Conservation (phyloP, 257 asterid species). For the Lycium barbarum region DNA sequence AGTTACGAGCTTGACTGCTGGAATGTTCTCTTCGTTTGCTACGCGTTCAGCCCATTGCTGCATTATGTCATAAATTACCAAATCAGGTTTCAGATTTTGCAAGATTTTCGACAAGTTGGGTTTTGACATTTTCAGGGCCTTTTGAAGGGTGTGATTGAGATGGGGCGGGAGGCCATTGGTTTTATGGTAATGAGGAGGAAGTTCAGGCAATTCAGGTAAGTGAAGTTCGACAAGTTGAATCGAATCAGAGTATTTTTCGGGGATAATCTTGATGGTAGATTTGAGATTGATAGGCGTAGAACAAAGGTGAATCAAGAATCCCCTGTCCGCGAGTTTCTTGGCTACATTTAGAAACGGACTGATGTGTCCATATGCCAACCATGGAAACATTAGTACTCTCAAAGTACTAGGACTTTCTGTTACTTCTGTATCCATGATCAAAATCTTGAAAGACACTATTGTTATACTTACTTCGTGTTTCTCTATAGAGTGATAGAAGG, state of each 20-base stretch:
- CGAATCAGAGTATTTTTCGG: constrained; percentile 15
- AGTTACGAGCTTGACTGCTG: constrained; percentile 38
- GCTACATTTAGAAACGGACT: constrained; percentile 57
- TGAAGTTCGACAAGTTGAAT: constrained; percentile 49
- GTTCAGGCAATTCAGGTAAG: constrained; percentile 41
- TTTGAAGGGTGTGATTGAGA: constrained; percentile 46
- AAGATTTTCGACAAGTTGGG: constrained; percentile 40
- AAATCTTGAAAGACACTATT: too few relatives aligned
- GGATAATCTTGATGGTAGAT: constrained; percentile 42
- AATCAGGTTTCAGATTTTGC: constrained; percentile 43
- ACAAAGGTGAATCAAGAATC: constrained; percentile 40
- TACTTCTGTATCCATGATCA: constrained; percentile 35
- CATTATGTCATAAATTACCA: constrained; percentile 47
- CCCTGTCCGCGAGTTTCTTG: constrained; percentile 43
- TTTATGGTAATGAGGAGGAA: constrained; percentile 57
- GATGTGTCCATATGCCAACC: constrained; percentile 67
- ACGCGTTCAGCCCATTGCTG: constrained; percentile 45
- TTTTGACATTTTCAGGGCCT: constrained; percentile 43
- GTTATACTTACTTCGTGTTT: background rate
- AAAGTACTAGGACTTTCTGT: background rate
- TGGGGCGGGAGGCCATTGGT: constrained; percentile 62
- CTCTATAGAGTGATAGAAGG: background rate
- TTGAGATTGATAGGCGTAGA: constrained; percentile 54
- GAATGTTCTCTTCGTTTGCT: constrained; percentile 35
- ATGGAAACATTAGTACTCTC: constrained; percentile 55